Base-by-base conservation (phyloP, 2,329 filamentous ascomycete genomes). In the Microdochium trichocladiopsis region DNA sequence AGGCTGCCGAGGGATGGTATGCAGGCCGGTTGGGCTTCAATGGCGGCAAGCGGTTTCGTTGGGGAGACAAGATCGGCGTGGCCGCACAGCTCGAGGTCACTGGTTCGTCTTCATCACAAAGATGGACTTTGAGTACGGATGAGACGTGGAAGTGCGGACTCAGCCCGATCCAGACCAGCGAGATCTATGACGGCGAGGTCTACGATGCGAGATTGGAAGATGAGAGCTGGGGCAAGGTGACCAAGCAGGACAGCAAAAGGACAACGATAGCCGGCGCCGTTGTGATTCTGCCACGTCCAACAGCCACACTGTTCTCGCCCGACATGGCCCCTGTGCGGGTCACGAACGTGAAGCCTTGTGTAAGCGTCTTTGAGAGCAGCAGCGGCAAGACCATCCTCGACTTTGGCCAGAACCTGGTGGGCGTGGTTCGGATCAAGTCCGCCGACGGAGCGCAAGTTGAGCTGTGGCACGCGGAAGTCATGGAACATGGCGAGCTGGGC, bases 1-100 rank as follows among this genome's bases (percentile, higher is more conserved):
- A 74, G 18, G 72, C 80, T 4, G 74, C 68, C 2, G 76, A 79
- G 57, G 78, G 78, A 0, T 82, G 78, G 78, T 80, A 71, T 49
- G 60, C 68, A 11, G 72, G 73, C 3, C 64, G 72, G 6, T 61
- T 77, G 4, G 64, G 65, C 12, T 69, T 56, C 25, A 52, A 58
- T 11, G 55, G 51, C 0, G 64, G 63, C 1, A 49, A 50, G 6
- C 57, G 67, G 3, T 66, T 66, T 52, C 48, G 61, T 21, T 69
- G 61, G 52, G 67, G 67, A 2, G 61, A 70, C 49, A 62, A 60
- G 2, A 43, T 67, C 9, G 67, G 61, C 2, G 50, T 63, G 6
- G 55, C 67, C 37, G 65, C 66, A 2, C 55, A 64, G 25, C 51
- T 70, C 3, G 59, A 63, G 28, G 52, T 69, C 11, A 59, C 59